A percentile compares a stretch with the other conserved stretches of the same genome.
Evolutionary conservation across 176 grass and related monocot species (phyloP).

Genomic region (Musa beccarii): DNA sequence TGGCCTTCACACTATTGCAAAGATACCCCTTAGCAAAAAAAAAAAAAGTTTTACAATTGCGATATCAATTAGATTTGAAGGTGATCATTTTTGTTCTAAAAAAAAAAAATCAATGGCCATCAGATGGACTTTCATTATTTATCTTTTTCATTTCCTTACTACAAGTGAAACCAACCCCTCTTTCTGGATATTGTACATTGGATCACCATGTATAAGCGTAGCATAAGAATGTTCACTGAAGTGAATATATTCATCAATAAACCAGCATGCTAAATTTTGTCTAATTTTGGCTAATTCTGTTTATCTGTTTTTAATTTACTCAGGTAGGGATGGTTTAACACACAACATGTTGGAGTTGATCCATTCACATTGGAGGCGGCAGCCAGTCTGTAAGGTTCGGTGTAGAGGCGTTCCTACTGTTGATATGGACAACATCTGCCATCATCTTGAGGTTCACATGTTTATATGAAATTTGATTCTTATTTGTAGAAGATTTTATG

Average conservation of each 20-base stretch:
- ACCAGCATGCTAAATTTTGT: neutral
- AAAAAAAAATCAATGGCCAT: neutral
- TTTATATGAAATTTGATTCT: neutral
- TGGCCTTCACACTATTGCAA: too few relatives aligned
- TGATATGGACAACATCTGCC: conserved; percentile 85
- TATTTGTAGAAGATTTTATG: neutral
- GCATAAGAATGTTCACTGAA: neutral
- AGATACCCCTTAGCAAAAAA: too few relatives aligned
- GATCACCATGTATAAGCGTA: neutral
- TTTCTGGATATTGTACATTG: neutral
- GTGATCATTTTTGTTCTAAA: neutral
- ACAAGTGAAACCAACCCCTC: neutral
- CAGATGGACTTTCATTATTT: neutral
- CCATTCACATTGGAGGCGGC: conserved; percentile 92
- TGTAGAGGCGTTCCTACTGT: conserved; percentile 87
- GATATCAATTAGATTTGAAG: neutral
- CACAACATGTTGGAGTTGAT: conserved; percentile 98
- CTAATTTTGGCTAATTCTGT: conserved; percentile 8
- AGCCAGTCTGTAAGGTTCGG: conserved; percentile 91
- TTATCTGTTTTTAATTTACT: conserved; percentile 6
- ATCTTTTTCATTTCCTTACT: neutral
- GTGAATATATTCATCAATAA: neutral
- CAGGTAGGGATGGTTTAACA: conserved; percentile 97
- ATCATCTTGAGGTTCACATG: conserved; percentile 58
- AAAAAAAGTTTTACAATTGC: neutral